phyloP scores from a whole-genome alignment of 345 rosid genomes.

The Corchorus capsularis region DNA sequence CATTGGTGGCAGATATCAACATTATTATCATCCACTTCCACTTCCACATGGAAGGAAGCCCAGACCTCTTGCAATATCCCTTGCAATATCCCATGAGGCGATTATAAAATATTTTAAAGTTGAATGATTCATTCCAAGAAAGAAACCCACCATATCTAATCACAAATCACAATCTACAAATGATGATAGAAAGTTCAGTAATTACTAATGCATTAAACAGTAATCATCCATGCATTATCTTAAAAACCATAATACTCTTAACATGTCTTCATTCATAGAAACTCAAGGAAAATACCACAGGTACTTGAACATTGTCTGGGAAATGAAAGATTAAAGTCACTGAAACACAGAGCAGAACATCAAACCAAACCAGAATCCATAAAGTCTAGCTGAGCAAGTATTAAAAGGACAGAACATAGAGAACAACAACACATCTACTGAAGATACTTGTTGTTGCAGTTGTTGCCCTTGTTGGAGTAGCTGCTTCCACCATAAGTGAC shows the following conservation, averaged over 20 bases:
- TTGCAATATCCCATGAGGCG: no score
- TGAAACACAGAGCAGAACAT: neutral
- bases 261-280: neutral
- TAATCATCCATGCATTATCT: neutral
- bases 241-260: neutral
- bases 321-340: neutral
- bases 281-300: neutral
- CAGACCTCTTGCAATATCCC: no score
- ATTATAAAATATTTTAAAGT: no score
- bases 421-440: neutral
- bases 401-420: neutral
- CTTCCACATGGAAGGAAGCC: no score
- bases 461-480: neutral
- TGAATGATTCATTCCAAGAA: no score
- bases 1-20: no score
- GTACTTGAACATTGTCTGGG: neutral
- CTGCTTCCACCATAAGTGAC: slow-evolving; percentile 1
- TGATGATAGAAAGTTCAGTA: no score
- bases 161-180: no score
- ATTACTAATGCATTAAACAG: neutral
- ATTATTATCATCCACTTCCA: no score
- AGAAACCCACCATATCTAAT: no score
- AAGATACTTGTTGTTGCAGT: neutral
- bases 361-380: neutral
- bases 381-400: neutral